A percentile compares a stretch with the other conserved stretches of the same genome.
Conservation (phyloP, 2,329 filamentous ascomycete species). For the Cyphellophora attinorum region DNA sequence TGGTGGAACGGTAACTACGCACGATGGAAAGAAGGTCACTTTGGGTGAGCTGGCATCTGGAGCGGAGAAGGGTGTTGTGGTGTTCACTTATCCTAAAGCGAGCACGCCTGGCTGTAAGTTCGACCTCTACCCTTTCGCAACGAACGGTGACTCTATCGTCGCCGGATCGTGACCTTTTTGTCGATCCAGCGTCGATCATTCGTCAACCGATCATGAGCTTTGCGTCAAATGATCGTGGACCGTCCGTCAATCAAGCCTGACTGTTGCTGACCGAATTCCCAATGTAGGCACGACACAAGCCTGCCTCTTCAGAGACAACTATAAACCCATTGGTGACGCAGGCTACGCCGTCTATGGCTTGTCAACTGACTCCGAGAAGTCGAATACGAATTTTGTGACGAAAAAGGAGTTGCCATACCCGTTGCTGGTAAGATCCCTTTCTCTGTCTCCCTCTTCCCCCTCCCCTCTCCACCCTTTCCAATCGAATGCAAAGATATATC, state of each 20-base stretch:
- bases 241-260: too few species aligned
- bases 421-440: constrained; percentile 51
- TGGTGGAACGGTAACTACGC: constrained; percentile 66
- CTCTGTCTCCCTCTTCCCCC: too few species aligned
- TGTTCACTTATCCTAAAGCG: constrained; percentile 83
- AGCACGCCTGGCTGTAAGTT: constrained; percentile 94
- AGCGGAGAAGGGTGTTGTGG: not conserved
- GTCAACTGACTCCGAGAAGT: constrained; percentile 75
- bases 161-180: too few species aligned
- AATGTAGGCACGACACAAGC: constrained; percentile 87
- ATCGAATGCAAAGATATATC: too few species aligned
- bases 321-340: constrained; percentile 62
- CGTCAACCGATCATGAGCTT: too few species aligned
- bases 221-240: too few species aligned
- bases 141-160: too few species aligned
- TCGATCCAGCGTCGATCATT: too few species aligned
- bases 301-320: constrained; percentile 84
- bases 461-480: too few species aligned
- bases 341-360: constrained; percentile 86
- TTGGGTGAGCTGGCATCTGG: constrained; percentile 54
- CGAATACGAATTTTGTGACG: constrained; percentile 84
- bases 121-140: too few species aligned
- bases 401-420: constrained; percentile 86
- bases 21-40: constrained; percentile 72
- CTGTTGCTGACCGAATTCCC: too few species aligned